phyloP scores from a whole-genome alignment of 2,329 filamentous ascomycete genomes.

The Diaporthe sp. region DNA sequence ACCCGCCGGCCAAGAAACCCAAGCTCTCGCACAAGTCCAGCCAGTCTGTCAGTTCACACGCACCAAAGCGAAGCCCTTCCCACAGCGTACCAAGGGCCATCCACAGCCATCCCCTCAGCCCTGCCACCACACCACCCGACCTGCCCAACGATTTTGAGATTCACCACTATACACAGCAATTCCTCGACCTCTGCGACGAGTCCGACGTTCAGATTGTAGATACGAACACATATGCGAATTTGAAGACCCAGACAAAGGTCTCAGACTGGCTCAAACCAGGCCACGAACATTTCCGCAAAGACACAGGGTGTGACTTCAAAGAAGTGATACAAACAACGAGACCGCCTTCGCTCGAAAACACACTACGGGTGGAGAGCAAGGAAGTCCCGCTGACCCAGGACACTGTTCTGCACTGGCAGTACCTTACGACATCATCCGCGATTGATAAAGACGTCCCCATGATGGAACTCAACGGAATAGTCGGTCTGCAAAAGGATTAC shows the following conservation, averaged over 20 bases:
- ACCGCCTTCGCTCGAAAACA: slow-evolving; percentile 52
- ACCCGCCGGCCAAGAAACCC: slow-evolving; percentile 78
- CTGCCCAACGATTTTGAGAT: slow-evolving; percentile 72
- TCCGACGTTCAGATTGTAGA: slow-evolving; percentile 69
- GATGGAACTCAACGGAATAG: slow-evolving; percentile 81
- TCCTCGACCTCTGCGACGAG: slow-evolving; percentile 80
- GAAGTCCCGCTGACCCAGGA: slow-evolving; percentile 61
- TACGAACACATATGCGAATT: slow-evolving; percentile 82
- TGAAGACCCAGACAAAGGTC: slow-evolving; percentile 80
- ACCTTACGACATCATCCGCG: slow-evolving; percentile 64
- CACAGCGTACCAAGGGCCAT: slow-evolving; percentile 73
- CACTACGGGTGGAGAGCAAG: slow-evolving; percentile 65
- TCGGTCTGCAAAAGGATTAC: slow-evolving; percentile 81
- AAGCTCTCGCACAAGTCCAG: slow-evolving; percentile 87
- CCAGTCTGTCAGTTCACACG: slow-evolving; percentile 79
- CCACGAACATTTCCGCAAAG: slow-evolving; percentile 74
- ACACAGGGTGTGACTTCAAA: slow-evolving; percentile 72
- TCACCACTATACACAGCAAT: slow-evolving; percentile 80
- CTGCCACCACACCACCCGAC: slow-evolving; percentile 80
- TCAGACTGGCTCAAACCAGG: slow-evolving; percentile 81
- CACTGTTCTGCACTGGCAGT: slow-evolving; percentile 77
- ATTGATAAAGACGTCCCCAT: slow-evolving; percentile 70
- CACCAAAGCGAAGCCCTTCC: slow-evolving; percentile 73
- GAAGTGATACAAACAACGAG: slow-evolving; percentile 74
- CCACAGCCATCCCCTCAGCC: slow-evolving; percentile 75